phyloP scores from a whole-genome alignment of 73 alveolate genomes.

The Durusdinium trenchii region DNA sequence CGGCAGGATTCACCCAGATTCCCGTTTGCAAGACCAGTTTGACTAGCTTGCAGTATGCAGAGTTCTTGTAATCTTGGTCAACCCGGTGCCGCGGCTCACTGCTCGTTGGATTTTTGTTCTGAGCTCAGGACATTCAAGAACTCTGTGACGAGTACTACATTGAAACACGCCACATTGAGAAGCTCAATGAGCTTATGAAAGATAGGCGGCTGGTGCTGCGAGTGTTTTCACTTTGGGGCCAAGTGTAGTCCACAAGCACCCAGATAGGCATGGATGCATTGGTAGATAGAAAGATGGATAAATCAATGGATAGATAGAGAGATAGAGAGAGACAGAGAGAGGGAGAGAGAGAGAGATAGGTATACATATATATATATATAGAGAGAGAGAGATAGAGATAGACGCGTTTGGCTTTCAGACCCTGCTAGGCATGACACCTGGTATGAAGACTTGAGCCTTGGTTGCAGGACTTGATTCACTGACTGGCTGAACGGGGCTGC shows the following conservation, averaged over 20 bases:
- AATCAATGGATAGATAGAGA: neutral
- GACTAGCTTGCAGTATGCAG: too few species aligned
- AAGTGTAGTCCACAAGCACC: too few species aligned
- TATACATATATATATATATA: neutral
- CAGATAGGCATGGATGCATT: neutral
- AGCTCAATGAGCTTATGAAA: slow-evolving; percentile 87
- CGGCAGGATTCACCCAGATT: slow-evolving; percentile 79
- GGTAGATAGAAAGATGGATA: neutral
- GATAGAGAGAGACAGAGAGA: neutral
- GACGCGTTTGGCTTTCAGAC: neutral
- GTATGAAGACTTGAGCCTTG: slow-evolving; percentile 72
- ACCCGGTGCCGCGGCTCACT: neutral
- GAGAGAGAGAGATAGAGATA: too few species aligned
- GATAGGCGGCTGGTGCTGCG: slow-evolving; percentile 38
- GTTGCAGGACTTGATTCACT: too few species aligned
- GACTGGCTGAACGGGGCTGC: too few species aligned
- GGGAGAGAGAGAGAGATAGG: neutral
- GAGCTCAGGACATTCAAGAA: slow-evolving; percentile 87
- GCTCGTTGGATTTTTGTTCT: neutral
- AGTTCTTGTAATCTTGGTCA: too few species aligned
- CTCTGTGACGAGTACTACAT: slow-evolving; percentile 91
- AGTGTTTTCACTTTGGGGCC: neutral
- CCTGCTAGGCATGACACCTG: slow-evolving; percentile 83
- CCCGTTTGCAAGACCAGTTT: neutral
- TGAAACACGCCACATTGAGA: slow-evolving; percentile 90